phyloP scores from a whole-genome alignment of 768 basidiomycete genomes.

The Jaapia argillacea region DNA sequence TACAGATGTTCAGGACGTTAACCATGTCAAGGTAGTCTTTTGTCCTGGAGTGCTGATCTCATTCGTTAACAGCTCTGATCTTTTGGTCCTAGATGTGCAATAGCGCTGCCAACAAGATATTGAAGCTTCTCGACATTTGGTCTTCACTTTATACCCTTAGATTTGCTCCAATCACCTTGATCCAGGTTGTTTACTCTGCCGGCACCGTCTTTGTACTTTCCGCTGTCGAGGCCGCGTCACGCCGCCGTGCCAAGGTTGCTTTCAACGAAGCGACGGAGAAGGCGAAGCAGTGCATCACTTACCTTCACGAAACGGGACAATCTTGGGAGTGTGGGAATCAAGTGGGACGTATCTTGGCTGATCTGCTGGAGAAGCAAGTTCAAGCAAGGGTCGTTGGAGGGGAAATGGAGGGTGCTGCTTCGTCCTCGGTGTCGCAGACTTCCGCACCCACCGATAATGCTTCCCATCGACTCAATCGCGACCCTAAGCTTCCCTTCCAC shows the following conservation, averaged over 20 bases:
- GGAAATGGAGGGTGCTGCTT: background rate
- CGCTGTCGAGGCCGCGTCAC: conserved; percentile 38
- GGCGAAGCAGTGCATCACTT: background rate
- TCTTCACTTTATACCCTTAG: conserved; percentile 43
- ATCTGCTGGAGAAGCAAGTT: background rate
- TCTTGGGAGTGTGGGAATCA: background rate
- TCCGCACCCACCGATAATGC: background rate
- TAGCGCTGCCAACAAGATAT: conserved; percentile 43
- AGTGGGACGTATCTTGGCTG: background rate
- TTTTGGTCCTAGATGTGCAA: conserved; percentile 33
- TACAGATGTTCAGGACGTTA: conserved; percentile 25
- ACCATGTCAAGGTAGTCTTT: conserved; percentile 38
- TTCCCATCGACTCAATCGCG: no score
- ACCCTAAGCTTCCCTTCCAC: no score
- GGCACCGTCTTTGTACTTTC: conserved; percentile 48
- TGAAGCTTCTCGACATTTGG: conserved; percentile 41
- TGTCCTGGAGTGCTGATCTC: background rate
- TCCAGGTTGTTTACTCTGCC: conserved; percentile 49
- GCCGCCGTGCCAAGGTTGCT: conserved; percentile 22
- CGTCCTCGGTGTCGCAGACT: background rate
- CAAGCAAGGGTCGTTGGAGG: background rate
- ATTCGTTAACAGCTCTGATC: conserved; percentile 6
- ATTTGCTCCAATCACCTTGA: conserved; percentile 45
- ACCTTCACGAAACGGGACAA: background rate
- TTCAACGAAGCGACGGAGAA: background rate